Conservation (phyloP, 1,284 basidiomycete species). For the Ceratobasidium sp. region DNA sequence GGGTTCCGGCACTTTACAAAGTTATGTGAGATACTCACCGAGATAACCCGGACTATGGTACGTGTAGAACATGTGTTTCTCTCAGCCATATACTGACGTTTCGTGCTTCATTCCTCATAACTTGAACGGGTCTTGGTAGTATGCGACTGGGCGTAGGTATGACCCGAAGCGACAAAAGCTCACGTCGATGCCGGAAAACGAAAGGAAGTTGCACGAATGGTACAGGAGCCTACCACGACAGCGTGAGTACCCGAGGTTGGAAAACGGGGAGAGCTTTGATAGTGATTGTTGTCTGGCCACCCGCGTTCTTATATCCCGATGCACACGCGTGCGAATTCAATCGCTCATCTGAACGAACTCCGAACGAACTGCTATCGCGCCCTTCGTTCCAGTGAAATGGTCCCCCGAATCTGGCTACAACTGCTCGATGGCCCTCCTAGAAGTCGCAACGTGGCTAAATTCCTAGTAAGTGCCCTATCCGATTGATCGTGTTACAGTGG, state of each 20-base stretch:
- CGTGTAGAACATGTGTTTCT: background rate
- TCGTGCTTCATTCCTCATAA: background rate
- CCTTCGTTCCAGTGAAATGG: slow-evolving; percentile 27
- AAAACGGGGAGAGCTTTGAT: background rate
- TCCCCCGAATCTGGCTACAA: slow-evolving; percentile 33
- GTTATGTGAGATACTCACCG: slow-evolving; percentile 31
- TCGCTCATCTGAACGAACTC: slow-evolving; percentile 1
- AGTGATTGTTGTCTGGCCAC: background rate
- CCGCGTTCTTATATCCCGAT: slow-evolving; percentile 12
- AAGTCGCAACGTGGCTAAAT: slow-evolving; percentile 37
- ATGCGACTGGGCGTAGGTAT: slow-evolving; percentile 33
- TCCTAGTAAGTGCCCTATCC: slow-evolving; percentile 31
- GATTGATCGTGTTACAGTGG: slow-evolving; percentile 8
- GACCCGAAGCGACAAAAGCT: slow-evolving; percentile 25
- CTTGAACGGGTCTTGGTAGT: background rate
- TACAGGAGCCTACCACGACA: slow-evolving; percentile 18
- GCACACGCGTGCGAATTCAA: slow-evolving; percentile 3
- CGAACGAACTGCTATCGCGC: slow-evolving; percentile 1
- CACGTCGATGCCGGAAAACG: slow-evolving; percentile 34
- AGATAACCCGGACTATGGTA: slow-evolving; percentile 34
- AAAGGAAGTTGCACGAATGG: slow-evolving; percentile 17
- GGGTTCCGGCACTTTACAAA: slow-evolving; percentile 29
- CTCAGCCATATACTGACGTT: background rate
- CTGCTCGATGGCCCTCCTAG: slow-evolving; percentile 21
- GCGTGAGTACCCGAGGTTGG: slow-evolving; percentile 9